A percentile compares a stretch with the other conserved stretches of the same genome.
Conservation (phyloP, 306 rosid species). For the Abrus precatorius region DNA sequence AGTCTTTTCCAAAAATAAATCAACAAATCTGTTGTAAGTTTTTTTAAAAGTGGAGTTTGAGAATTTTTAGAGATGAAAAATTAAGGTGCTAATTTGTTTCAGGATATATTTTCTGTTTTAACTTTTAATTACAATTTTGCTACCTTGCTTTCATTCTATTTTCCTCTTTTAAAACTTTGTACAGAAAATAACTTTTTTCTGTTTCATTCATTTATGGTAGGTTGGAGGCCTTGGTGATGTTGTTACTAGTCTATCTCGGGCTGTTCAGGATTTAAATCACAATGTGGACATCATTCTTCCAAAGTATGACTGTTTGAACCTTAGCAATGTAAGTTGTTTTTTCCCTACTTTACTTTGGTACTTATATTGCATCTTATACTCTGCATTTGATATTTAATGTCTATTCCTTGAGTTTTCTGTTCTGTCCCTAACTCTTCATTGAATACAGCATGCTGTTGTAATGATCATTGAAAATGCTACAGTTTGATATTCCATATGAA, state of each 20-base stretch:
- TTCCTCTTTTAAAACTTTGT: no score
- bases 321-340: constrained; percentile 78
- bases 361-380: constrained; percentile 17
- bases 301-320: constrained; percentile 90
- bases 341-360: constrained; percentile 35
- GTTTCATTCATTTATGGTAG: constrained; percentile 56
- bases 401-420: constrained; percentile 22
- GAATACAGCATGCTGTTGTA: constrained; percentile 31
- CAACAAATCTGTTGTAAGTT: background rate
- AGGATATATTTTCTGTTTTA: no score
- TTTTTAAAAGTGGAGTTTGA: constrained; percentile 15
- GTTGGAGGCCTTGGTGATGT: constrained; percentile 99
- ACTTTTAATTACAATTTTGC: no score
- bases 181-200: background rate
- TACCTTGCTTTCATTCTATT: no score
- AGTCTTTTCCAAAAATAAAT: constrained; percentile 3
- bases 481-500: constrained; percentile 35
- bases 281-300: constrained; percentile 86
- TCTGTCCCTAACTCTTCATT: constrained; percentile 23
- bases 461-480: constrained; percentile 21
- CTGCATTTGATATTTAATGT: constrained; percentile 14
- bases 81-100: no score
- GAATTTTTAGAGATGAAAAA: background rate
- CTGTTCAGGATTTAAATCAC: constrained; percentile 88
- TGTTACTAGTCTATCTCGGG: constrained; percentile 90